phyloP scores from a whole-genome alignment of 495 filamentous ascomycete species.

The Trichoderma reesei region DNA sequence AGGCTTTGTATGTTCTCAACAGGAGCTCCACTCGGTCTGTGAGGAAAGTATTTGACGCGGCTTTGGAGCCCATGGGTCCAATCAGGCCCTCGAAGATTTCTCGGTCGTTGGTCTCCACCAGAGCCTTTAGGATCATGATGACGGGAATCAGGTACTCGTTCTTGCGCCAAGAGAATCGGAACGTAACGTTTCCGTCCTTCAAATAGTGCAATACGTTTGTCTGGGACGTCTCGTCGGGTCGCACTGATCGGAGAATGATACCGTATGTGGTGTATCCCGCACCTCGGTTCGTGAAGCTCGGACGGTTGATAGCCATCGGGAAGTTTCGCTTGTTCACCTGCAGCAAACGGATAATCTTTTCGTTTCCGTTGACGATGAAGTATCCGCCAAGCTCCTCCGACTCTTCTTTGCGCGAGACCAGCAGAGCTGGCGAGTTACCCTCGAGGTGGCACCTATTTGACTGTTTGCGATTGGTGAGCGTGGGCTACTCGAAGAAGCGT shows the following conservation, averaged over 20 bases:
- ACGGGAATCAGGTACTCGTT: constrained; percentile 88
- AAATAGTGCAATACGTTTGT: constrained; percentile 96
- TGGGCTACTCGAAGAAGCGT: constrained; percentile 10
- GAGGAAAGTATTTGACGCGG: constrained; percentile 79
- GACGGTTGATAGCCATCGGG: constrained; percentile 84
- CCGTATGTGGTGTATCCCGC: constrained; percentile 78
- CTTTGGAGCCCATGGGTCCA: constrained; percentile 60
- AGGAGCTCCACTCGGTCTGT: constrained; percentile 89
- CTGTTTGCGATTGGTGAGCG: constrained; percentile 28
- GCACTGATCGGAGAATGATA: constrained; percentile 81
- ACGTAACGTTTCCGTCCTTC: constrained; percentile 86
- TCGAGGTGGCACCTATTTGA: constrained; percentile 86
- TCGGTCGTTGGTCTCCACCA: constrained; percentile 90
- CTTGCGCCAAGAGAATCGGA: constrained; percentile 97
- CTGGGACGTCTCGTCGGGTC: constrained; percentile 93
- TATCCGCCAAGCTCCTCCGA: constrained; percentile 89
- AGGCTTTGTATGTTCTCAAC: constrained; percentile 84
- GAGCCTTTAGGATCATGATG: constrained; percentile 92
- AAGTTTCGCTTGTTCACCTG: constrained; percentile 83
- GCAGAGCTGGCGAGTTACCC: constrained; percentile 65
- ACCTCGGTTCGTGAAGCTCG: constrained; percentile 79
- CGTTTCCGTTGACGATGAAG: constrained; percentile 91
- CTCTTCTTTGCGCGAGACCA: constrained; percentile 83
- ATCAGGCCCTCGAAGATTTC: constrained; percentile 90
- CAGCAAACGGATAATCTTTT: constrained; percentile 90